phyloP scores from a whole-genome alignment of 805 yeast species.

The Maudiozyma serrabonitensis region DNA sequence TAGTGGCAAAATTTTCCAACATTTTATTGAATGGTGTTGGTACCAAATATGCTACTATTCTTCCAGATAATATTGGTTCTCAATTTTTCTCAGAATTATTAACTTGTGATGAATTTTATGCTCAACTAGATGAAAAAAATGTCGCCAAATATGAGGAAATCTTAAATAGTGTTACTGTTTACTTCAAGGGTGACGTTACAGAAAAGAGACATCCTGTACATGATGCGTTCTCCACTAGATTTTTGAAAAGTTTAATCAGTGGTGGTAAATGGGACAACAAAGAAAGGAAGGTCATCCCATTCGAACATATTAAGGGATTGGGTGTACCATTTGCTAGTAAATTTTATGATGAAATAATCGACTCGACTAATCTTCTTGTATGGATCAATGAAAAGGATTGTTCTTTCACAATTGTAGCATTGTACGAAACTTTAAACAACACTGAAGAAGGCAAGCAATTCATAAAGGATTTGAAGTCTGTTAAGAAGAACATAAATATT shows the following conservation, averaged over 20 bases:
- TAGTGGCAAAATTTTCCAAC: slow-evolving; percentile 57
- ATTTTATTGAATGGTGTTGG: slow-evolving; percentile 46
- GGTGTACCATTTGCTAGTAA: slow-evolving; percentile 54
- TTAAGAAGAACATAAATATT: slow-evolving; percentile 35
- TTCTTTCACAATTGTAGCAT: slow-evolving; percentile 71
- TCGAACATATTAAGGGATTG: slow-evolving; percentile 36
- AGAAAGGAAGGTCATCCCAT: slow-evolving; percentile 40
- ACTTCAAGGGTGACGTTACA: slow-evolving; percentile 55
- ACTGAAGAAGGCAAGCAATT: slow-evolving; percentile 39
- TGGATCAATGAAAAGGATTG: slow-evolving; percentile 69
- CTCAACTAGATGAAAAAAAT: slow-evolving; percentile 30
- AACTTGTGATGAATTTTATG: slow-evolving; percentile 41
- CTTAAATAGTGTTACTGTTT: slow-evolving; percentile 46
- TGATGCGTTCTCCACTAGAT: slow-evolving; percentile 65
- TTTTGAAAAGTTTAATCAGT: slow-evolving; percentile 67
- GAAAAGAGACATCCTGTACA: slow-evolving; percentile 60
- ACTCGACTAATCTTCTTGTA: slow-evolving; percentile 38
- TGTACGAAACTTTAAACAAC: slow-evolving; percentile 55
- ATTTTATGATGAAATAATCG: slow-evolving; percentile 44
- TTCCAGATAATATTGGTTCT: slow-evolving; percentile 68
- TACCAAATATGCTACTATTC: slow-evolving; percentile 40
- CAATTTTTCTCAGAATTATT: slow-evolving; percentile 75
- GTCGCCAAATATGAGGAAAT: slow-evolving; percentile 36
- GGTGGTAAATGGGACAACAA: slow-evolving; percentile 76
- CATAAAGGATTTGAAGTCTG: slow-evolving; percentile 42